Conservation (phyloP, 2,329 filamentous ascomycete genomes). For the Colletotrichum tamarilloi region DNA sequence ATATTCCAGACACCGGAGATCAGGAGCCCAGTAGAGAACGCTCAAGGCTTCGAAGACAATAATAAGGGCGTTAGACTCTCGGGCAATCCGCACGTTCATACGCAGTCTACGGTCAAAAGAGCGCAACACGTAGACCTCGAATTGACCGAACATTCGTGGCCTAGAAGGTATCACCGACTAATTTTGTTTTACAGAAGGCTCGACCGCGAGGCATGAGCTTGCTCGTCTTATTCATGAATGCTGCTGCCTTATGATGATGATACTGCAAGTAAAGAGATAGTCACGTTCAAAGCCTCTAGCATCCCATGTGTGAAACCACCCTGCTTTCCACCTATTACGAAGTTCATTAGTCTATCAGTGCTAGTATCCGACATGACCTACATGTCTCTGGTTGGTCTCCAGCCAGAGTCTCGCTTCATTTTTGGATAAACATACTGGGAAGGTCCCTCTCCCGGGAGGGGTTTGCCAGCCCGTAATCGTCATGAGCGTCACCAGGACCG, state of each 20-base stretch:
- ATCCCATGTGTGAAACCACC: background rate
- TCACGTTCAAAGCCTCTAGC: background rate
- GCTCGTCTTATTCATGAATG: background rate
- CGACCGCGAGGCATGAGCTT: background rate
- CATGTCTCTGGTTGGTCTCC: background rate
- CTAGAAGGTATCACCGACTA: background rate
- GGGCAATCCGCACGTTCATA: background rate
- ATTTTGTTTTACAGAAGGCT: background rate
- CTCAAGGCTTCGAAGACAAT: background rate
- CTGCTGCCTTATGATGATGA: background rate
- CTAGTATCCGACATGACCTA: background rate
- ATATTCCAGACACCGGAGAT: background rate
- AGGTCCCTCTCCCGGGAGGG: background rate
- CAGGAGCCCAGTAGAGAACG: rapidly evolving
- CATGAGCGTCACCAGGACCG: background rate
- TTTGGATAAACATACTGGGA: background rate
- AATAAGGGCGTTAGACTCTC: rapidly evolving
- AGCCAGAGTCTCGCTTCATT: background rate
- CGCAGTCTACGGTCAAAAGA: background rate
- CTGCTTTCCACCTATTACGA: background rate
- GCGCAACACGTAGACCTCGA: background rate
- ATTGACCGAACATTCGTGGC: background rate
- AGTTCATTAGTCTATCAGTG: background rate
- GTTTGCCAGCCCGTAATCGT: background rate
- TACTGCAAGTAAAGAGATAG: background rate